Percentiles rank a stretch among this genome's conserved stretches.
Conservation (phyloP, 805 yeast species). For the Saturnispora serradocipensis region DNA sequence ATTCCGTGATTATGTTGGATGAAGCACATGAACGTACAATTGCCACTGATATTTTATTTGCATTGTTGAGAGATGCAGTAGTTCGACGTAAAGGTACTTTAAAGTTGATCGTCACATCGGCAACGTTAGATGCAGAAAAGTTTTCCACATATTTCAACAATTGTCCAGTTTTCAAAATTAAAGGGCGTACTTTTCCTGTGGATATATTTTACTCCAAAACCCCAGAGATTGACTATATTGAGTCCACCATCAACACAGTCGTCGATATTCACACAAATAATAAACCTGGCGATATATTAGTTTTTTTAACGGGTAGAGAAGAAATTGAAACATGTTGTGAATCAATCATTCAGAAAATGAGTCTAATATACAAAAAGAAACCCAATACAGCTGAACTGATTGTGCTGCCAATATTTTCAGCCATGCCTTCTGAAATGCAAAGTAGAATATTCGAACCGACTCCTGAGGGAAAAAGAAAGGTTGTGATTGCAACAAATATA, state of each 20-base stretch:
- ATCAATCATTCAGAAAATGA: constrained; percentile 53
- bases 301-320: constrained; percentile 85
- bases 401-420: constrained; percentile 82
- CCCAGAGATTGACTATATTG: constrained; percentile 81
- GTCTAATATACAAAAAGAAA: constrained; percentile 44
- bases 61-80: constrained; percentile 70
- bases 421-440: constrained; percentile 86
- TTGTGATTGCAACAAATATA: constrained; percentile 88
- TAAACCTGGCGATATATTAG: constrained; percentile 69
- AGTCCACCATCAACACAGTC: constrained; percentile 75
- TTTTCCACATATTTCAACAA: constrained; percentile 67
- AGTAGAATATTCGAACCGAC: constrained; percentile 83
- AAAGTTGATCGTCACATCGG: constrained; percentile 79
- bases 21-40: constrained; percentile 97
- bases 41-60: constrained; percentile 87
- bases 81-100: constrained; percentile 54
- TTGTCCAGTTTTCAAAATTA: constrained; percentile 78
- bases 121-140: constrained; percentile 84
- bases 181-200: constrained; percentile 89
- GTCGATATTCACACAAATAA: constrained; percentile 80
- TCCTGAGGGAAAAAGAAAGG: constrained; percentile 74
- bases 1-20: constrained; percentile 85
- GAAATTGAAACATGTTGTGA: constrained; percentile 90
- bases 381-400: constrained; percentile 51
- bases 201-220: constrained; percentile 70